These are phyloP conservation scores for Paxillus rubicundulus DNA, from an alignment of 768 basidiomycete genomes.

Conservation along the genomic window DNA sequence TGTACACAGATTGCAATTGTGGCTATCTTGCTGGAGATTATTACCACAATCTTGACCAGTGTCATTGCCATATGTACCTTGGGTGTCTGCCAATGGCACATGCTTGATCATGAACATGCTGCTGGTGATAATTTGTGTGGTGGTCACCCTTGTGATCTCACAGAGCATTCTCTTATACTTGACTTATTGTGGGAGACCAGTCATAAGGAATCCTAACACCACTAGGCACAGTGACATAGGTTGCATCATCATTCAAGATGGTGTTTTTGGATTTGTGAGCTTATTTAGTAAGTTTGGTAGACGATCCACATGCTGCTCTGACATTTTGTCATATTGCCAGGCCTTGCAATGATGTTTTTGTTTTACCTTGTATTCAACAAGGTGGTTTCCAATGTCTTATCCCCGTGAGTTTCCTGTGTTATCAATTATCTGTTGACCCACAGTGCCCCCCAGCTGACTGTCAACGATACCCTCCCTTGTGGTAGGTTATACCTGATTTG, in stretches of 20 bases:
- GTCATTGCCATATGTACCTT: not conserved
- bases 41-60: not conserved
- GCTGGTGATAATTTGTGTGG: not conserved
- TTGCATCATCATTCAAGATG: constrained; percentile 15
- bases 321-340: not conserved
- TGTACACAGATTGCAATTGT: not conserved
- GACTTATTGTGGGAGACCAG: constrained; percentile 15
- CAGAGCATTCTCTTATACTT: constrained; percentile 15
- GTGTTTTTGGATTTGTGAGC: constrained; percentile 7
- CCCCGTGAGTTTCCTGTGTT: not conserved
- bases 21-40: constrained; percentile 6
- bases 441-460: not conserved
- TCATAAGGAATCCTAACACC: not conserved
- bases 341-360: not conserved
- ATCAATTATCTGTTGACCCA: not conserved
- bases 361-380: not conserved
- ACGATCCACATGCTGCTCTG: not conserved
- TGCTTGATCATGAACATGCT: constrained; percentile 11
- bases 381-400: not conserved
- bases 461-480: not conserved
- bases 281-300: constrained; percentile 10
- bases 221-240: constrained; percentile 15
- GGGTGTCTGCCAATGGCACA: constrained; percentile 5
- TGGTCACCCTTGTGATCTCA: constrained; percentile 5
- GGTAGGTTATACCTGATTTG: not conserved